Evolutionary conservation across 2,329 filamentous ascomycete species (phyloP).

Genomic region (Apiospora malaysiana): DNA sequence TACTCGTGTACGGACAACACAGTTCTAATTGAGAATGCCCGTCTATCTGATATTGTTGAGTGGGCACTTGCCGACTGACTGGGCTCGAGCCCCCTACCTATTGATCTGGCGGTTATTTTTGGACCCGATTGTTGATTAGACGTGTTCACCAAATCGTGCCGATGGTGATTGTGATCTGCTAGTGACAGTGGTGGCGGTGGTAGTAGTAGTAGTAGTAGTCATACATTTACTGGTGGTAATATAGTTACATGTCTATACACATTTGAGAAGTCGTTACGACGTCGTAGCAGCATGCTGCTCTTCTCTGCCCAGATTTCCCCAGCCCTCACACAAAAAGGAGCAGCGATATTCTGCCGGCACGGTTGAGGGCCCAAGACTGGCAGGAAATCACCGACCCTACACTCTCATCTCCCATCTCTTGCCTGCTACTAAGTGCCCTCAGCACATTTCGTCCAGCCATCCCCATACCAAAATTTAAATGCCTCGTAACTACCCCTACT

Average conservation of each 20-base stretch:
- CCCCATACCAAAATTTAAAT: not conserved
- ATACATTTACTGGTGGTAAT: conserved; percentile 14
- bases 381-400: not conserved
- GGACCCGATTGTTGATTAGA: too few species aligned
- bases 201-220: not conserved
- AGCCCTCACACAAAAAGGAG: not conserved
- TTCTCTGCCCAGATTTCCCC: not conserved
- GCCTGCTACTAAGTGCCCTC: not conserved
- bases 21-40: not conserved
- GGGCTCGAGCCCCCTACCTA: too few species aligned
- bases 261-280: not conserved
- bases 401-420: not conserved
- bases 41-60: too few species aligned
- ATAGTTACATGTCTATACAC: conserved; percentile 19
- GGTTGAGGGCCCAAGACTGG: not conserved
- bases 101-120: too few species aligned
- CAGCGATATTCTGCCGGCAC: conserved; percentile 8
- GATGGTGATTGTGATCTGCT: too few species aligned
- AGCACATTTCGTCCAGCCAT: not conserved
- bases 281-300: not conserved
- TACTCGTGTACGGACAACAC: not conserved
- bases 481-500: not conserved
- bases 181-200: too few species aligned
- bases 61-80: too few species aligned
- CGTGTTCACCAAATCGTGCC: too few species aligned